Conservation (phyloP, 2,329 filamentous ascomycete species). For the Pochonia chlamydosporia region DNA sequence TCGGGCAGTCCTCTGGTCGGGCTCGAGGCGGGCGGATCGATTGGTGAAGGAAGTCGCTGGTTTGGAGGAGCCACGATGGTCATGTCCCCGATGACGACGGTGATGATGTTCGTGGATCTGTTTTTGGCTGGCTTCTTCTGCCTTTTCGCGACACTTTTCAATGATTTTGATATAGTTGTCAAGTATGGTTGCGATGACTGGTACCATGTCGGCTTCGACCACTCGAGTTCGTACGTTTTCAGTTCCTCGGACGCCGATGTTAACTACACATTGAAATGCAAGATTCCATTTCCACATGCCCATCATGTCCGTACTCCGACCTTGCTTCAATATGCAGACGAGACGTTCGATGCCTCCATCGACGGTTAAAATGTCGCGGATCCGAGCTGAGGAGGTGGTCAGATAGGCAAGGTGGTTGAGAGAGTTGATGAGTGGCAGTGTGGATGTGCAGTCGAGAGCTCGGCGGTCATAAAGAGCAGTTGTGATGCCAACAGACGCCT, state of each 20-base stretch:
- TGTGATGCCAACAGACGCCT: slow-evolving; percentile 97
- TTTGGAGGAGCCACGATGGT: slow-evolving; percentile 42
- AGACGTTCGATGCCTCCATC: slow-evolving; percentile 96
- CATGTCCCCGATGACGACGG: slow-evolving; percentile 43
- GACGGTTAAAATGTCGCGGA: slow-evolving; percentile 94
- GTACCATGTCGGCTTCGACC: slow-evolving; percentile 98
- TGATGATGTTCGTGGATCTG: slow-evolving; percentile 48
- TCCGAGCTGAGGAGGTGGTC: slow-evolving; percentile 94
- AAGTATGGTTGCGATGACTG: slow-evolving; percentile 94
- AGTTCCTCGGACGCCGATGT: slow-evolving; percentile 93
- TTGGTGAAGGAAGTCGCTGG: slow-evolving; percentile 46
- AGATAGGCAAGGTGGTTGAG: slow-evolving; percentile 98
- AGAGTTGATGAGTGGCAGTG: slow-evolving; percentile 94
- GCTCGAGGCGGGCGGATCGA: slow-evolving; percentile 46
- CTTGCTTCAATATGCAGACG: slow-evolving; percentile 96
- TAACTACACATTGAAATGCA: slow-evolving; percentile 97
- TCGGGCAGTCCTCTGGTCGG: slow-evolving; percentile 58
- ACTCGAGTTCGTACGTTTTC: slow-evolving; percentile 91
- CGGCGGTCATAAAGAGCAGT: slow-evolving; percentile 96
- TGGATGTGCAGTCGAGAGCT: slow-evolving; percentile 96
- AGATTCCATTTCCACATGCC: slow-evolving; percentile 99
- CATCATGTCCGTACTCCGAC: slow-evolving; percentile 96
- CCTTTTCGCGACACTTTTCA: slow-evolving; percentile 83
- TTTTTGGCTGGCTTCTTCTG: slow-evolving; percentile 75
- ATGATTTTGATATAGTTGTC: slow-evolving; percentile 98